phyloP scores from a whole-genome alignment of 2,329 filamentous ascomycete species.

The Hymenoscyphus salicellus region DNA sequence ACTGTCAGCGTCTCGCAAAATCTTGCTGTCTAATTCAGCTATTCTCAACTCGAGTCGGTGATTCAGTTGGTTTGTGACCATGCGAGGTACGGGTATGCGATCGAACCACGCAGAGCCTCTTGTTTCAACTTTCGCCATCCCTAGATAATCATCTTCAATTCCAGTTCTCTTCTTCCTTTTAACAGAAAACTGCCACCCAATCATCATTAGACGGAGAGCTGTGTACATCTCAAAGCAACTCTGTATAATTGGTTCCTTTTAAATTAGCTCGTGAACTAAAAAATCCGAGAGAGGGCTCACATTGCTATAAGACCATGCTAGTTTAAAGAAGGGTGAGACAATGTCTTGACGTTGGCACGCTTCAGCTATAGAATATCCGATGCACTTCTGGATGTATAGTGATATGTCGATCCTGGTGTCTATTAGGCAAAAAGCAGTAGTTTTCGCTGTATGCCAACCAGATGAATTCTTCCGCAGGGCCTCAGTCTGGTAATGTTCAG shows the following conservation, averaged over 20 bases:
- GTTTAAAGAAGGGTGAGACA: constrained; percentile 8
- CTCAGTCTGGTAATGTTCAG: constrained; percentile 4
- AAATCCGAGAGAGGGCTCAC: constrained; percentile 6
- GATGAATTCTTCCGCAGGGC: constrained; percentile 2
- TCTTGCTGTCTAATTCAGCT: constrained; percentile 4
- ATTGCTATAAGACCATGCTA: constrained; percentile 6
- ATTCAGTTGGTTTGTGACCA: constrained; percentile 13
- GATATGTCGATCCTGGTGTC: background rate
- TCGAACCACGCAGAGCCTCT: constrained; percentile 7
- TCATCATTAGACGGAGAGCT: constrained; percentile 8
- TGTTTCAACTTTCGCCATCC: constrained; percentile 5
- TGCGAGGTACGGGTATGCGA: constrained; percentile 8
- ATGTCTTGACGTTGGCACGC: constrained; percentile 5
- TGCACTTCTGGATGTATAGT: background rate
- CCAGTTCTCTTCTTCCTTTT: constrained; percentile 4
- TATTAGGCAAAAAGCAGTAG: constrained; percentile 7
- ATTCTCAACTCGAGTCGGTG: constrained; percentile 12
- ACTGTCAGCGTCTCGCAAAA: constrained; percentile 4
- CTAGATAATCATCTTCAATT: constrained; percentile 9
- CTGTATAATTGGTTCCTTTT: constrained; percentile 8
- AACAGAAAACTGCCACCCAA: constrained; percentile 5
- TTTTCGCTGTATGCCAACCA: background rate
- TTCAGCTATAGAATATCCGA: background rate
- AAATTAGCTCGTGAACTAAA: constrained; percentile 6
- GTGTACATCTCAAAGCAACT: constrained; percentile 8